These are phyloP conservation scores for Oryza brachyantha DNA, from an alignment of 176 grass and related monocot genomes.

Conservation along the genomic window DNA sequence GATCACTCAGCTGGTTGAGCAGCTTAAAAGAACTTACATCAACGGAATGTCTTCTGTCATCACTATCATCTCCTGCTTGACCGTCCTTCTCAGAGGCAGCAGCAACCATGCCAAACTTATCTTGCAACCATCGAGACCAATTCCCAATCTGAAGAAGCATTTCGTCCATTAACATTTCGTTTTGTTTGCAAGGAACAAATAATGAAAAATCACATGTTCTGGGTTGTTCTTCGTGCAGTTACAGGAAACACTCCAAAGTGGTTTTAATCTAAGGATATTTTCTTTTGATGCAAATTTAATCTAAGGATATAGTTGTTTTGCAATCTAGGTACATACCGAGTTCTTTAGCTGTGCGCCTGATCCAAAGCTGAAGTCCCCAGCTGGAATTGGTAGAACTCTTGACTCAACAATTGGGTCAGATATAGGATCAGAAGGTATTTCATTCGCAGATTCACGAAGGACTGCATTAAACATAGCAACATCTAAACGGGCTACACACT, in stretches of 20 bases:
- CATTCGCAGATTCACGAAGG: conserved; percentile 81
- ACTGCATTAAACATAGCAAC: conserved; percentile 97
- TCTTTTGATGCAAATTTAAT: no score
- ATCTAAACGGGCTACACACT: conserved; percentile 85
- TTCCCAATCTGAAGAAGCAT: conserved; percentile 60
- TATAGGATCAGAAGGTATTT: conserved; percentile 87
- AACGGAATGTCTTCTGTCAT: conserved; percentile 30
- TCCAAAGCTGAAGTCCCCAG: conserved; percentile 85
- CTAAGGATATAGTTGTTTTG: not conserved
- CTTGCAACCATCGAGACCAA: conserved; percentile 77
- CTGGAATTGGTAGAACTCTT: conserved; percentile 76
- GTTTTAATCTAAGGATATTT: not conserved
- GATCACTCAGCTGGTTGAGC: conserved; percentile 80
- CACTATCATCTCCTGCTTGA: conserved; percentile 18
- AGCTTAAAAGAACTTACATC: conserved; percentile 58
- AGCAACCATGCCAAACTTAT: conserved; percentile 54
- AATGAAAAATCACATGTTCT: not conserved
- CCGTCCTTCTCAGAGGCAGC: conserved; percentile 48
- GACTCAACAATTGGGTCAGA: conserved; percentile 85
- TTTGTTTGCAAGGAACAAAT: conserved; percentile 12
- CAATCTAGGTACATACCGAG: conserved; percentile 45
- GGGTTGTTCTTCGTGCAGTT: conserved; percentile 5
- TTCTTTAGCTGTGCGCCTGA: conserved; percentile 93
- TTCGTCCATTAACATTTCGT: not conserved
- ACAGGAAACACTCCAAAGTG: conserved; percentile 3